These are phyloP conservation scores for Hyphopichia fennica DNA, from an alignment of 1,139 yeast genomes.

Conservation along the genomic window DNA sequence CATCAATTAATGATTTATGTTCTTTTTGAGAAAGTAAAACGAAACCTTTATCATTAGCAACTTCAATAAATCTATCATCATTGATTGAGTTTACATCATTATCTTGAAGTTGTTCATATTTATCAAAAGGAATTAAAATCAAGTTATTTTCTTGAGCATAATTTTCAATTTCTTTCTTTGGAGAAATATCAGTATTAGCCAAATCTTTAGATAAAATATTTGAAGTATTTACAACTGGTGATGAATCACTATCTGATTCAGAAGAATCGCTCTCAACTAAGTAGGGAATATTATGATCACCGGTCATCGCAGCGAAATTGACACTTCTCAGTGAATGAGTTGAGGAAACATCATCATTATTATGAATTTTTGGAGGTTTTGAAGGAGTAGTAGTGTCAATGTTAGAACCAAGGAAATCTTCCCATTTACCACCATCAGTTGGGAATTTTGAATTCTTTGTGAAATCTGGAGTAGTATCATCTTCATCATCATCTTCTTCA, in stretches of 20 bases:
- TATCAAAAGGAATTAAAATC: constrained; percentile 48
- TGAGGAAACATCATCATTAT: constrained; percentile 18
- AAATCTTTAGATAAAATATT: constrained; percentile 23
- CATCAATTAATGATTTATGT: constrained; percentile 28
- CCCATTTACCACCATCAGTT: constrained; percentile 39
- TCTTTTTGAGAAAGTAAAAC: constrained; percentile 26
- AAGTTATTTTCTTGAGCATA: constrained; percentile 53
- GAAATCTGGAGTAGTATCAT: constrained; percentile 2
- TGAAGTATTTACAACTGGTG: constrained; percentile 5
- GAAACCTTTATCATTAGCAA: constrained; percentile 27
- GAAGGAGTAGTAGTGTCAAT: constrained; percentile 22
- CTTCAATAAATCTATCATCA: constrained; percentile 21
- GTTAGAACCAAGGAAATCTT: constrained; percentile 39
- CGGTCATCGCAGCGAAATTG: constrained; percentile 3
- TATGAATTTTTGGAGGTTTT: constrained; percentile 18
- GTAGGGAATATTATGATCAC: constrained; percentile 21
- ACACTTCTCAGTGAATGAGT: constrained; percentile 10
- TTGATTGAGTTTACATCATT: constrained; percentile 23
- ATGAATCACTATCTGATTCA: constrained; percentile 21
- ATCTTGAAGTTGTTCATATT: constrained; percentile 36
- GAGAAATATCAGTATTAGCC: constrained; percentile 11
- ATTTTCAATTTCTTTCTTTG: constrained; percentile 33
- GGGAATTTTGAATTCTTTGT: constrained; percentile 8
- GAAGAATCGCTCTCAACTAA: constrained; percentile 37
- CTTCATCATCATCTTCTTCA: constrained; percentile 15